Conservation (phyloP, 2,329 filamentous ascomycete species). For the Clonostachys solani region DNA sequence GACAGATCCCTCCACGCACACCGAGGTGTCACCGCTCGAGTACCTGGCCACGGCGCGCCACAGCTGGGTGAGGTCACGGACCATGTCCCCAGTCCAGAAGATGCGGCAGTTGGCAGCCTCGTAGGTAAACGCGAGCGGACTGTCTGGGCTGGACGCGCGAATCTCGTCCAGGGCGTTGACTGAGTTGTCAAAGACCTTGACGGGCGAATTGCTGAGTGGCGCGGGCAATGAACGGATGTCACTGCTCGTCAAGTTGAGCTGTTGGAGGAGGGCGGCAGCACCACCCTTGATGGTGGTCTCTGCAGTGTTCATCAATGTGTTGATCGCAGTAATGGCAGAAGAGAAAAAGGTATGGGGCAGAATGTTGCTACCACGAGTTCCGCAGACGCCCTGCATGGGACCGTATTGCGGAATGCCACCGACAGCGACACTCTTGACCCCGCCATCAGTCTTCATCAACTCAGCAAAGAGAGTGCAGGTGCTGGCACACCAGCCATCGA, state of each 20-base stretch:
- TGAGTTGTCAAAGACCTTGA: constrained; percentile 7
- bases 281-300: constrained; percentile 7
- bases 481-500: constrained; percentile 54
- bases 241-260: not conserved
- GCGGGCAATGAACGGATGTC: constrained; percentile 3
- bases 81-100: not conserved
- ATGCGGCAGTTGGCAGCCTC: constrained; percentile 1
- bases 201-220: not conserved
- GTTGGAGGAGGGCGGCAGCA: not conserved
- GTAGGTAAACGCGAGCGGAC: not conserved
- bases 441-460: constrained; percentile 43
- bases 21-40: no score
- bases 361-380: constrained; percentile 47
- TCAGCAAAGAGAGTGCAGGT: constrained; percentile 56
- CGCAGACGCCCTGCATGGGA: constrained; percentile 56
- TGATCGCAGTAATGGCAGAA: not conserved
- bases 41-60: constrained; percentile 29
- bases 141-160: constrained; percentile 8
- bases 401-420: constrained; percentile 47
- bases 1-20: no score
- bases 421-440: constrained; percentile 51
- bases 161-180: constrained; percentile 34
- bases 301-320: not conserved
- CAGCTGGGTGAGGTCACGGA: constrained; percentile 19
- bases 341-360: constrained; percentile 15